Conservation (phyloP, 202 grass and related monocot species). For the Zoysia matrella region DNA sequence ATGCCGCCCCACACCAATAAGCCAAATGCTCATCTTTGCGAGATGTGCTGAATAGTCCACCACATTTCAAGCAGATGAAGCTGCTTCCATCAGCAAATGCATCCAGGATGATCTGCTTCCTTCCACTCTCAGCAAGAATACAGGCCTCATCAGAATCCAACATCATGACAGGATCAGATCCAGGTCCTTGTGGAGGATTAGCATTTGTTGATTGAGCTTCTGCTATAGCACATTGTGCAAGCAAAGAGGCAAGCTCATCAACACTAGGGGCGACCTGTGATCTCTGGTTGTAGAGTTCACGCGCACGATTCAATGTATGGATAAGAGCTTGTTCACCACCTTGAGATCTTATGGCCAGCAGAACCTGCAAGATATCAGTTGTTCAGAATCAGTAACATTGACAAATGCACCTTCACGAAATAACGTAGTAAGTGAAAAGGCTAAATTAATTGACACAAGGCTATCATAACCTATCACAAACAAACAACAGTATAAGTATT, state of each 20-base stretch:
- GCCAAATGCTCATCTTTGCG: constrained; percentile 89
- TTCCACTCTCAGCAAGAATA: constrained; percentile 78
- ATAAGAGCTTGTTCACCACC: constrained; percentile 82
- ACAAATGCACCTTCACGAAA: constrained; percentile 10
- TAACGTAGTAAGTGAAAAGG: neutral
- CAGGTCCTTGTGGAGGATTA: constrained; percentile 32
- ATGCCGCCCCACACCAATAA: constrained; percentile 75
- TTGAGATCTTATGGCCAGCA: constrained; percentile 79
- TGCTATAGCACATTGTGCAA: constrained; percentile 90
- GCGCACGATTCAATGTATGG: constrained; percentile 73
- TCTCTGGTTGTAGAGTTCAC: constrained; percentile 74
- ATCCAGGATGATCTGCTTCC: constrained; percentile 88
- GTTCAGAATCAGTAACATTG: constrained; percentile 1
- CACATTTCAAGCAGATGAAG: constrained; percentile 93
- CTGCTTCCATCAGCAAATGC: constrained; percentile 92
- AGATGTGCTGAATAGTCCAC: constrained; percentile 73
- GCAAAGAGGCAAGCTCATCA: constrained; percentile 76
- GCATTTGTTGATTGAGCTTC: constrained; percentile 55
- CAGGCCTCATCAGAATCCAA: constrained; percentile 66
- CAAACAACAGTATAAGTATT: neutral
- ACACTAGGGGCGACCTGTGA: constrained; percentile 46
- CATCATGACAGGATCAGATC: constrained; percentile 51
- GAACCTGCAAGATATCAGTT: constrained; percentile 52
- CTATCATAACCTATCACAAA: neutral
- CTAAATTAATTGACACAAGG: constrained; percentile 7